Percentiles rank a stretch among this genome's conserved stretches.
These are phyloP conservation scores for Urostyla sp. DNA, from an alignment of 73 alveolate genomes.

Conservation along the genomic window DNA sequence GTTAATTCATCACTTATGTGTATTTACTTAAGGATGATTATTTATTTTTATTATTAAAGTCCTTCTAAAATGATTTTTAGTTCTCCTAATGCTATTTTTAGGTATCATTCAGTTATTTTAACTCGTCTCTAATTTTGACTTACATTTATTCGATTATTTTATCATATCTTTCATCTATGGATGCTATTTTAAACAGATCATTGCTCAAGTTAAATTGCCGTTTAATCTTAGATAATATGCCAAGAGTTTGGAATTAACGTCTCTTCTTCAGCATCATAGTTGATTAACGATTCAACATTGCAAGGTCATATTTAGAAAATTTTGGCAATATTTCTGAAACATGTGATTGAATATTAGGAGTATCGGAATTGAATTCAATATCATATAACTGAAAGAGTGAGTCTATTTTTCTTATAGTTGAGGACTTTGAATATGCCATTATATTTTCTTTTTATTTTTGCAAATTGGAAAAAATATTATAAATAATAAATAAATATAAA, in stretches of 20 bases:
- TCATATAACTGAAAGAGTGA: not conserved
- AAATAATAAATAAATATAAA: conserved; percentile 2
- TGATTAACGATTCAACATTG: not conserved
- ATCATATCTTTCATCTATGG: conserved; percentile 16
- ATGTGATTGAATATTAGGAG: conserved; percentile 1
- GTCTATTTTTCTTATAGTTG: not conserved
- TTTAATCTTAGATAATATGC: conserved; percentile 4
- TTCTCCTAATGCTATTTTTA: conserved; percentile 4
- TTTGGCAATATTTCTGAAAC: not conserved
- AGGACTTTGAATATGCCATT: too few species aligned
- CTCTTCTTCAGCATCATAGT: not conserved
- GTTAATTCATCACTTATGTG: too few species aligned
- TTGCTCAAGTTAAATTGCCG: not conserved
- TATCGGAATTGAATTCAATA: not conserved
- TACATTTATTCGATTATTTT: conserved; percentile 19
- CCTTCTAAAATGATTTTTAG: not conserved
- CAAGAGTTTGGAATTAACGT: not conserved
- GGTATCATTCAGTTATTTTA: not conserved
- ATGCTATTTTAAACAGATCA: not conserved
- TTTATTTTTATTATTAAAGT: not conserved
- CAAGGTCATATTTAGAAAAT: not conserved
- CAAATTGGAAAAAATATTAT: not conserved
- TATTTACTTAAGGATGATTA: too few species aligned
- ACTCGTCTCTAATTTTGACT: conserved; percentile 26
- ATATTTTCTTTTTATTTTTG: too few species aligned